phyloP scores from a whole-genome alignment of 2,329 filamentous ascomycete genomes.

The Cercospora beticola region DNA sequence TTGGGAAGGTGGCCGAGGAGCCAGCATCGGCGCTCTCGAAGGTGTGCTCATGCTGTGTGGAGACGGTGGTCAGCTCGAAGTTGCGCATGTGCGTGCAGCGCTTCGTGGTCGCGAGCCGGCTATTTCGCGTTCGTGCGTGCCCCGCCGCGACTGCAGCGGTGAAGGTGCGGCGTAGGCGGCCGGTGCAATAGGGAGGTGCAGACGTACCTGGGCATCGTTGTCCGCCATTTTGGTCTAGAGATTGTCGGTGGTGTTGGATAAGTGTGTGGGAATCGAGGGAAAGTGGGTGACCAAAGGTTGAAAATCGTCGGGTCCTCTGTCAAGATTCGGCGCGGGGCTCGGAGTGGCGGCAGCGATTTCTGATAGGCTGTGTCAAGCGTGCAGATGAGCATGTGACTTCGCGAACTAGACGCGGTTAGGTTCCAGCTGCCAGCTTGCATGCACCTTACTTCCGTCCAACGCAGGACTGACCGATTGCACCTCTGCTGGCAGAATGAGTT shows the following conservation, averaged over 20 bases:
- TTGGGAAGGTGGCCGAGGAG: constrained; percentile 89
- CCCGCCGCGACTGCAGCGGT: not conserved
- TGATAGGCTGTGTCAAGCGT: not conserved
- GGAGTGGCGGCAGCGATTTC: not conserved
- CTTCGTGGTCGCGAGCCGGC: not conserved
- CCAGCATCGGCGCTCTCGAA: constrained; percentile 97
- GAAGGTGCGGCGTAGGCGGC: not conserved
- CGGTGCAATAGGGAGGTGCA: not conserved
- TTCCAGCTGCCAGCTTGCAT: not conserved
- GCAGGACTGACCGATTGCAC: not conserved
- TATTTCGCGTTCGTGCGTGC: constrained; percentile 13
- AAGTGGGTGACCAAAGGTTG: constrained; percentile 27
- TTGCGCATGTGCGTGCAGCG: constrained; percentile 4
- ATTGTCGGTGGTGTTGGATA: constrained; percentile 37
- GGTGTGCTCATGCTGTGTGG: constrained; percentile 57
- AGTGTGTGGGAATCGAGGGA: constrained; percentile 35
- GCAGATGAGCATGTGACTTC: constrained; percentile 5
- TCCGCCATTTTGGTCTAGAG: constrained; percentile 59
- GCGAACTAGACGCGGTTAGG: not conserved
- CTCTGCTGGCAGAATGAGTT: constrained; percentile 40
- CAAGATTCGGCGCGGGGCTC: not conserved
- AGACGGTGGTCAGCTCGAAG: constrained; percentile 19
- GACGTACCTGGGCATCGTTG: constrained; percentile 61
- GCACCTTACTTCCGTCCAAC: not conserved
- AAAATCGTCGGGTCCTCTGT: constrained; percentile 1